Evolutionary conservation across 306 rosid genomes (phyloP), one percentile per base, ranked within the genome.

Genomic region (Prinsepia uniflora): DNA sequence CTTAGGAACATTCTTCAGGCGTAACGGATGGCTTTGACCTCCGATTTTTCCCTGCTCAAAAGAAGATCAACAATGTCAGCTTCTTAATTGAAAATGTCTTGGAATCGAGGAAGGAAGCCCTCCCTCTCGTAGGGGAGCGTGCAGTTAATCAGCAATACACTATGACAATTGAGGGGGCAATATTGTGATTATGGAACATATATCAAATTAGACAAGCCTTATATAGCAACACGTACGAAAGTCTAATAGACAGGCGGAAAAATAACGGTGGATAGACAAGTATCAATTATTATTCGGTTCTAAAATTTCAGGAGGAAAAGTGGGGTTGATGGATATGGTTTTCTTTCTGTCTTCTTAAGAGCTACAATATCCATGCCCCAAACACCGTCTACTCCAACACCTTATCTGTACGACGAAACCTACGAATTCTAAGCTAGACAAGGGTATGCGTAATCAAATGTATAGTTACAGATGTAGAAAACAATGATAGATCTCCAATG

Each of bases 21-120:
- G 74, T 62, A 68, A 67, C 47, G 24, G 65, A 22, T 68, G 69
- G 44, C 20, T 48, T 48, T 47, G 80, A 36, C 47, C 53, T 1
- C 42, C 42, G 41, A 40, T 61, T 77, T 78, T 80, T 65, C 71
- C 87, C 91, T 88, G 86, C 58, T 74, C 50, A 61, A 60, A 73
- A 57, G 19, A 65, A 18, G 46, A 17, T 17, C 41, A 40, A 20
- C 52, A 19, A 56, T 12, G 39, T 66, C 54, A 75, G 22, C 19
- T 63, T 72, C 60, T 72, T 17, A 7, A 30, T 3, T 40, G 17
- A n/a, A 5, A 13, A 50, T 6, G 5, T 15, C 77, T 9, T 5
- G 15, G 2, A 13, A n/a, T n/a, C n/a, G n/a, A n/a, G n/a, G n/a
- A n/a, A n/a, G n/a, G n/a, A n/a, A n/a, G n/a, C n/a, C n/a, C n/a